phyloP scores from a whole-genome alignment of 2,329 filamentous ascomycete species.

The Dactylonectria macrodidyma region DNA sequence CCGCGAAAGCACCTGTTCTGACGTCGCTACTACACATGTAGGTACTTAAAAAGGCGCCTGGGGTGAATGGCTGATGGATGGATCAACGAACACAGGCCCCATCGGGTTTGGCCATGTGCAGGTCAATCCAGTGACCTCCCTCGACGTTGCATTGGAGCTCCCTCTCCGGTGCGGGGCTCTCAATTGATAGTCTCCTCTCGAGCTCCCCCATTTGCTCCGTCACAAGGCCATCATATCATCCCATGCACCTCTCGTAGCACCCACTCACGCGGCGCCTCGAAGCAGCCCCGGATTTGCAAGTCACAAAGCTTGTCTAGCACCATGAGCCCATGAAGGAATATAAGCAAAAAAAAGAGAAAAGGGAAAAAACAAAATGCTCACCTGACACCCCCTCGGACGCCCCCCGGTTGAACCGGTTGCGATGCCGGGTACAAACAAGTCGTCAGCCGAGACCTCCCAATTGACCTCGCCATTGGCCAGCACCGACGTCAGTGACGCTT shows the following conservation, averaged over 20 bases:
- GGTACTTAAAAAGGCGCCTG: neutral
- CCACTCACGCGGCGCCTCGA: neutral
- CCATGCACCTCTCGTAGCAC: neutral
- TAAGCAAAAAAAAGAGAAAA: no score
- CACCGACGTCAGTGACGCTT: conserved; percentile 1
- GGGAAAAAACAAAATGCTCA: neutral
- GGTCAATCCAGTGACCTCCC: neutral
- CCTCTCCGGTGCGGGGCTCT: neutral
- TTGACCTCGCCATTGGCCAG: conserved; percentile 1
- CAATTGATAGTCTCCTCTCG: neutral
- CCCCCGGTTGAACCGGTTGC: conserved; percentile 7
- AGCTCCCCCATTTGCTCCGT: neutral
- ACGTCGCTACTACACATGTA: neutral
- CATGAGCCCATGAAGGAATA: no score
- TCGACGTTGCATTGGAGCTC: neutral
- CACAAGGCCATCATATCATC: neutral
- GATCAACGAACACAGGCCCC: neutral
- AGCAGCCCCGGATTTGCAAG: neutral
- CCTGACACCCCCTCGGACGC: neutral
- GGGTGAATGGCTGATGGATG: neutral
- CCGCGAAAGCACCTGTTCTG: neutral
- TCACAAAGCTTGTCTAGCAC: neutral
- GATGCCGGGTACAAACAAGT: conserved; percentile 1
- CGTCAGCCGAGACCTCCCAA: neutral
- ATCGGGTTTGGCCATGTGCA: neutral